A percentile compares a stretch with the other conserved stretches of the same genome.
These are phyloP conservation scores for Endogone sp. DNA, from an alignment of 192 early-diverging fungal genomes.

Conservation along the genomic window DNA sequence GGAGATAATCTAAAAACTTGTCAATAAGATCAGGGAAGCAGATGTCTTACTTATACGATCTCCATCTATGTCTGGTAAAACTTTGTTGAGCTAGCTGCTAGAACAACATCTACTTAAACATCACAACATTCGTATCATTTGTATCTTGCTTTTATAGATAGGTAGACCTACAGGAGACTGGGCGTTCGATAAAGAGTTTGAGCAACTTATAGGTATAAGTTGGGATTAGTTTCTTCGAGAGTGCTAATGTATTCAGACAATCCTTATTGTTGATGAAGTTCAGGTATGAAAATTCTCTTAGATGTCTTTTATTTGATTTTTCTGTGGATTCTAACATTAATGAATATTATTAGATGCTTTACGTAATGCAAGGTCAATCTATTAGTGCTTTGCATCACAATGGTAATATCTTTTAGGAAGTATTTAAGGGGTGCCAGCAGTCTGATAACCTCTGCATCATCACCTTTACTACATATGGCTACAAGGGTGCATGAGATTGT, in stretches of 20 bases:
- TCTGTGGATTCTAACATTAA: no score
- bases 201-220: not conserved
- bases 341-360: no score
- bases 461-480: conserved; percentile 10
- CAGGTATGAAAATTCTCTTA: no score
- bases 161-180: not conserved
- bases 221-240: conserved; percentile 6
- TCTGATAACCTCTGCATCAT: not conserved
- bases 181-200: no score
- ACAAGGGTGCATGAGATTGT: conserved; percentile 2
- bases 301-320: no score
- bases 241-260: no score
- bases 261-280: conserved; percentile 14
- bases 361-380: no score
- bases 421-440: conserved; percentile 4
- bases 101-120: conserved; percentile 4
- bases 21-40: no score
- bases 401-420: conserved; percentile 10
- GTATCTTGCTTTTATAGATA: conserved; percentile 6
- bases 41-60: conserved; percentile 10
- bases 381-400: not conserved
- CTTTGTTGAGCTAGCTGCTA: conserved; percentile 1
- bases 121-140: conserved; percentile 3
- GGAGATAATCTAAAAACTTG: no score
- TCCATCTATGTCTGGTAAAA: conserved; percentile 11